phyloP scores from a whole-genome alignment of 1,139 yeast genomes.

The Geotrichum aggregatum region DNA sequence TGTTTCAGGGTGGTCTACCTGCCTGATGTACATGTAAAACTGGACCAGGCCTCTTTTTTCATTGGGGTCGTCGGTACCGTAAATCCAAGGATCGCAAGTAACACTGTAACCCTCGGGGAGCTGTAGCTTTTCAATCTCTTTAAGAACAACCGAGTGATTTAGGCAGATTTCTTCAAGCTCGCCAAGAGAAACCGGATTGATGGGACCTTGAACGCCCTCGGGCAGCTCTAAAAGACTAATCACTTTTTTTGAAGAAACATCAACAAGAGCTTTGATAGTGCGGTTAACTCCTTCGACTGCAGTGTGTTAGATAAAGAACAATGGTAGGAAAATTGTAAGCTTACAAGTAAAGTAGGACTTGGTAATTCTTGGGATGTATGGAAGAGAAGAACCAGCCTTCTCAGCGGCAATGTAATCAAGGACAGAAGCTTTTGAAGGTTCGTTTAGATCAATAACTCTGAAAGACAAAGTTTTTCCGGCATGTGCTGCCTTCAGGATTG shows the following conservation, averaged over 20 bases:
- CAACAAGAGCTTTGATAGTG: constrained; percentile 62
- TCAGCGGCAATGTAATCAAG: constrained; percentile 66
- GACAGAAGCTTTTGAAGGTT: constrained; percentile 79
- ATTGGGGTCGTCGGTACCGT: constrained; percentile 57
- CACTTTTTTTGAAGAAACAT: constrained; percentile 53
- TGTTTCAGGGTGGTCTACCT: constrained; percentile 52
- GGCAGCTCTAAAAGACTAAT: constrained; percentile 54
- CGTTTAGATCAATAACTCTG: constrained; percentile 66
- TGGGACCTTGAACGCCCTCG: constrained; percentile 61
- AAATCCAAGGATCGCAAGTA: constrained; percentile 73
- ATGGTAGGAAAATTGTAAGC: constrained; percentile 59
- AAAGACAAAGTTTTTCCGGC: constrained; percentile 56
- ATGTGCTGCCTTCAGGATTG: constrained; percentile 46
- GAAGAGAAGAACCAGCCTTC: constrained; percentile 53
- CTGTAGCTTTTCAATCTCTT: constrained; percentile 46
- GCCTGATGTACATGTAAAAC: constrained; percentile 72
- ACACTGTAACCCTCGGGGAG: constrained; percentile 44
- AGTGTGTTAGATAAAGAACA: constrained; percentile 39
- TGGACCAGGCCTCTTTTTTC: constrained; percentile 72
- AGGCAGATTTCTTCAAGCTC: constrained; percentile 52
- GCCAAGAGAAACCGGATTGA: constrained; percentile 59
- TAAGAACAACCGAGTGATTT: constrained; percentile 55
- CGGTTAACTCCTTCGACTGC: constrained; percentile 34
- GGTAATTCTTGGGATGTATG: constrained; percentile 50
- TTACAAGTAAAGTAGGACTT: constrained; percentile 53